Conservation (phyloP, 371 early-diverging fungal genomes). For the Haplosporangium sp. region DNA sequence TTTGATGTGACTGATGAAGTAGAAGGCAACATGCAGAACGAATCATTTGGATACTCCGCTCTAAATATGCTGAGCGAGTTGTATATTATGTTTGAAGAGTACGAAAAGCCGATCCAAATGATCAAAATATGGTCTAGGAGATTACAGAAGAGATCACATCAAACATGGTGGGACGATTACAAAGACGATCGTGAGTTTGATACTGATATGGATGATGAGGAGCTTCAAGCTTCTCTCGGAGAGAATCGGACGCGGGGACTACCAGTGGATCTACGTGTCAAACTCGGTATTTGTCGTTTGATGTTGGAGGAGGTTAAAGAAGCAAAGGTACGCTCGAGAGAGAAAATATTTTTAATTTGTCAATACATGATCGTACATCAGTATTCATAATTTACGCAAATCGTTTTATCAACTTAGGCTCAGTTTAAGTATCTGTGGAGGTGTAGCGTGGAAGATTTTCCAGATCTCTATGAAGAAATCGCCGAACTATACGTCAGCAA, state of each 20-base stretch:
- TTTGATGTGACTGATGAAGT: slow-evolving; percentile 47
- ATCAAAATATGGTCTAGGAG: slow-evolving; percentile 80
- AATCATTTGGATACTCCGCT: slow-evolving; percentile 79
- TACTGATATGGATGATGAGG: slow-evolving; percentile 58
- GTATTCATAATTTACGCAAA: neutral
- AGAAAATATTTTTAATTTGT: no score
- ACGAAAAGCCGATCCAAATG: slow-evolving; percentile 73
- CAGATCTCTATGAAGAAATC: slow-evolving; percentile 86
- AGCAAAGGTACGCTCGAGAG: slow-evolving; percentile 68
- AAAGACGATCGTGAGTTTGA: slow-evolving; percentile 73
- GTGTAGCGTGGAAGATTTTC: slow-evolving; percentile 68
- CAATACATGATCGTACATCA: no score
- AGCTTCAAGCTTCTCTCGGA: slow-evolving; percentile 48
- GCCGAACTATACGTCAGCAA: slow-evolving; percentile 84
- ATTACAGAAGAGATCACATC: slow-evolving; percentile 75
- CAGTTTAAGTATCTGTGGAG: slow-evolving; percentile 78
- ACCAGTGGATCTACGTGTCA: slow-evolving; percentile 86
- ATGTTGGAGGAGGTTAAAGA: slow-evolving; percentile 74
- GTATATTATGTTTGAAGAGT: slow-evolving; percentile 82
- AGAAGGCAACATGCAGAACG: slow-evolving; percentile 44
- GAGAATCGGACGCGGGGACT: slow-evolving; percentile 58
- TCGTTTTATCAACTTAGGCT: slow-evolving; percentile 46
- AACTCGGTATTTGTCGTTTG: slow-evolving; percentile 87
- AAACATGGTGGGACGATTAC: slow-evolving; percentile 69
- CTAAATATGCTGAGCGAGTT: slow-evolving; percentile 88